Conservation (phyloP, 306 rosid species). For the Cicer judaicum region DNA sequence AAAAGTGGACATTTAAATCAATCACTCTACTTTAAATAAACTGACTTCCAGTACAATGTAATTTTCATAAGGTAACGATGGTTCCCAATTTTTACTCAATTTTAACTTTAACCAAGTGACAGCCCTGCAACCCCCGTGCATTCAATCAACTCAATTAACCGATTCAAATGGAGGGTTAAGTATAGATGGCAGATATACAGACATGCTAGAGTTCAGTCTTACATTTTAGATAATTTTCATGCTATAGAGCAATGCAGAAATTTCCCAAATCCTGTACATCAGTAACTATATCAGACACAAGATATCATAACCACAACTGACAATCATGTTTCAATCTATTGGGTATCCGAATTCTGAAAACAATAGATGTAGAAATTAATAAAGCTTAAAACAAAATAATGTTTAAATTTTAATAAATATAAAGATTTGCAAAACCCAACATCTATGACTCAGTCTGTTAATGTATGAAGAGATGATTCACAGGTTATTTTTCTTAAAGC, state of each 20-base stretch:
- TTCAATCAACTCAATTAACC: not conserved
- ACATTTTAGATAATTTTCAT: not conserved
- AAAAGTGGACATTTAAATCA: too few relatives aligned
- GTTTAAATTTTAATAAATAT: not conserved
- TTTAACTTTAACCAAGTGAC: not conserved
- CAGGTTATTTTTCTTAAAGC: slow-evolving; percentile 55
- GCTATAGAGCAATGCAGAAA: not conserved
- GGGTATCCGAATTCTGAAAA: not conserved
- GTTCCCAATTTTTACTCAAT: not conserved
- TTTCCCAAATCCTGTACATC: not conserved
- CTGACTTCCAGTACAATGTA: not conserved
- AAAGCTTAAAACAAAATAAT: not conserved
- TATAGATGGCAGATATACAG: not conserved
- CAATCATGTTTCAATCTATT: slow-evolving; percentile 6
- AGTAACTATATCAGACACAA: not conserved
- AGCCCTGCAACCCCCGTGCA: not conserved
- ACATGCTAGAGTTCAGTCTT: not conserved
- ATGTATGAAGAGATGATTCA: slow-evolving; percentile 40
- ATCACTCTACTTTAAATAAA: too few relatives aligned
- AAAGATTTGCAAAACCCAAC: slow-evolving; percentile 21
- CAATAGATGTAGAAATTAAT: not conserved
- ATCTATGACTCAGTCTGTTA: slow-evolving; percentile 15
- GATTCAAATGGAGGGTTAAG: not conserved
- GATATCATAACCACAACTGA: not conserved
- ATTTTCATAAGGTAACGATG: not conserved